Conservation (phyloP, 257 asterid genomes). For the Solanum infundibuliforme region DNA sequence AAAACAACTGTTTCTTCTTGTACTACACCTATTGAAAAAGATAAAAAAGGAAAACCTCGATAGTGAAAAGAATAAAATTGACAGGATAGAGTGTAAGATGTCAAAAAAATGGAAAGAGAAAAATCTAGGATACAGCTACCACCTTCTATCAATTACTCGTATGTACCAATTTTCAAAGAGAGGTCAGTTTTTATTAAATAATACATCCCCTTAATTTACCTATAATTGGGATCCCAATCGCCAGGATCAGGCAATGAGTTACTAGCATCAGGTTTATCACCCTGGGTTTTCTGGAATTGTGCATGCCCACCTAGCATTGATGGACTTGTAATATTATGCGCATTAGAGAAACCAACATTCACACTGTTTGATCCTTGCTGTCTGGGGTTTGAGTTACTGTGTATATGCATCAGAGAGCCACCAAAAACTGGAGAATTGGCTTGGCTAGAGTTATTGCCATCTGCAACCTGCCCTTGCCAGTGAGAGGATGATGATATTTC, state of each 20-base stretch:
- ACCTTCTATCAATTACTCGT: background rate
- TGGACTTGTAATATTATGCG: slow-evolving; percentile 26
- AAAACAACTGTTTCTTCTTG: background rate
- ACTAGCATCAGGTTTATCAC: slow-evolving; percentile 61
- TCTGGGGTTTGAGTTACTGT: slow-evolving; percentile 38
- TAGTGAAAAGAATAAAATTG: background rate
- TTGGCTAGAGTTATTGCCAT: slow-evolving; percentile 33
- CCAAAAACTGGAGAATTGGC: slow-evolving; percentile 34
- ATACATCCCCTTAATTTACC: slow-evolving; percentile 30
- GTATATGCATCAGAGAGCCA: slow-evolving; percentile 54
- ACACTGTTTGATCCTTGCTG: slow-evolving; percentile 59
- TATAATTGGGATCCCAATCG: slow-evolving; percentile 99
- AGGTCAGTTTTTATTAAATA: background rate
- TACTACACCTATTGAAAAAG: background rate
- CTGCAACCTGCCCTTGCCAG: slow-evolving; percentile 56
- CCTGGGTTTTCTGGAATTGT: slow-evolving; percentile 34
- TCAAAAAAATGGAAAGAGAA: background rate
- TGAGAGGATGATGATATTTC: slow-evolving; percentile 45
- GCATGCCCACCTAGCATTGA: slow-evolving; percentile 17
- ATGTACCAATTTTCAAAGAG: background rate
- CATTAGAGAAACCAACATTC: slow-evolving; percentile 38
- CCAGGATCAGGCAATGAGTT: slow-evolving; percentile 91
- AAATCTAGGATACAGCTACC: background rate
- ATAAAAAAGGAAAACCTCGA: background rate
- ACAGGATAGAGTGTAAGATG: background rate